A percentile compares a stretch with the other conserved stretches of the same genome.
These are phyloP conservation scores for Penicillium egyptiacum DNA, from an alignment of 495 filamentous ascomycete genomes.

Conservation along the genomic window DNA sequence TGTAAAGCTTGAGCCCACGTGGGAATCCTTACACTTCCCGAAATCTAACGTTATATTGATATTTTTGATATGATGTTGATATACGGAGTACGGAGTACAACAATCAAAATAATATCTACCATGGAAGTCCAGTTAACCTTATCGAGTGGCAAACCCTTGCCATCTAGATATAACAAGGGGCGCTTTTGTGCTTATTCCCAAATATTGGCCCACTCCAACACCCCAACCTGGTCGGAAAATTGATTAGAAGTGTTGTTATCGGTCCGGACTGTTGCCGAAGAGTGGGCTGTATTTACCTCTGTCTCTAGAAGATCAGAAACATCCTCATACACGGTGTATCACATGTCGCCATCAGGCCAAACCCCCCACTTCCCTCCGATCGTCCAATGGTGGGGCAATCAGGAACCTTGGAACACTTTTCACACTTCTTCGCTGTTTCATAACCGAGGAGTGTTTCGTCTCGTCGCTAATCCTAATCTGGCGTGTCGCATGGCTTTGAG, in stretches of 20 bases:
- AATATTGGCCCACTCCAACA: neutral
- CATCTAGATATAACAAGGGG: neutral
- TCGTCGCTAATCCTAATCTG: neutral
- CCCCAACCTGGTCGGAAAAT: neutral
- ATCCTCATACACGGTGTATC: neutral
- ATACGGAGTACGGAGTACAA: too few species aligned
- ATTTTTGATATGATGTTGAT: neutral
- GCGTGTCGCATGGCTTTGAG: slow-evolving; percentile 1
- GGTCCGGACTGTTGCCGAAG: neutral
- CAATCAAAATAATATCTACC: neutral
- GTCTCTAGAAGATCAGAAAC: neutral
- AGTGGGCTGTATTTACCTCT: neutral
- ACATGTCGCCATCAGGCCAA: neutral
- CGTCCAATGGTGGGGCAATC: slow-evolving; percentile 8
- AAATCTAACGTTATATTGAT: neutral
- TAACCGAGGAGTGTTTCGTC: neutral
- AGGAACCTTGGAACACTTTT: neutral
- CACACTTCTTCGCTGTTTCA: neutral
- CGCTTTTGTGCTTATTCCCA: neutral
- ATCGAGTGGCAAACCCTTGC: neutral
- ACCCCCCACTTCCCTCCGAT: slow-evolving; percentile 5
- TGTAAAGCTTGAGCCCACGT: slow-evolving; percentile 24
- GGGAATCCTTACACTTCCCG: slow-evolving; percentile 15
- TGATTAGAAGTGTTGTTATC: neutral
- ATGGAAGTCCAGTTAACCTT: slow-evolving; percentile 5